Evolutionary conservation across 352 stramenopile species (phyloP), one percentile per base, ranked within the genome.

Genomic region (Phytophthora rubi): DNA sequence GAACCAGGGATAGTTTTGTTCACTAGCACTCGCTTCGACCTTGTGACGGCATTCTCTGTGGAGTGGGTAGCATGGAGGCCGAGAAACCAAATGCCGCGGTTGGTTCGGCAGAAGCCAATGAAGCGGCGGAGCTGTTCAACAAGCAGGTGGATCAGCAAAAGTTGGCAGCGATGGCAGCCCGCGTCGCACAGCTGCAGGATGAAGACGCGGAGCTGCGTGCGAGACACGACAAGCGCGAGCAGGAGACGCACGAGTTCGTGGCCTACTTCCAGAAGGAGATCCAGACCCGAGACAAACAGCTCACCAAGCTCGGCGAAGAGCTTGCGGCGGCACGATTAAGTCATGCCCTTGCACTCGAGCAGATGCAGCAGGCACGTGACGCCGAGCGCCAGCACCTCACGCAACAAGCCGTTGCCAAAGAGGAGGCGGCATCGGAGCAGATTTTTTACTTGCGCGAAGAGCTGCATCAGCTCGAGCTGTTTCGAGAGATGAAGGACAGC

Each of bases 241-340:
- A 96, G 68, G 92, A 98, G 73, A 98, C 92, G 10, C 90, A 98
- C 70, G 94, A 98, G 76, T 98, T 98, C 48, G 93, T 98, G 23
- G 84, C 90, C 6, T 98, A 98, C 76, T 98, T 98, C 70, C 93
- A 98, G 66, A 87, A 92, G 56, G 88, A 98, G 70, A 92, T 98
- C 55, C 90, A 98, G 58, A 86, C 82, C 16, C 82, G 87, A 30
- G 87, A 94, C 72, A 89, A 86, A 63, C 81, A 90, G 58, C 76
- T 91, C 54, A 82, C 80, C 10, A 86, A 90, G 60, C 76, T 98
- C 15, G 91, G 81, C 13, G 93, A 98, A 63, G 85, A 98, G 61
- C 71, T 97, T 4, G 80, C 83, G 32, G 71, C 81, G 3, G 70
- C 75, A 30, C 86, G 89, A 48, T 66, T 94, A 35, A 83, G 76